A percentile compares a stretch with the other conserved stretches of the same genome.
Evolutionary conservation across 768 basidiomycete genomes (phyloP).

Genomic region (Dacryopinax spathularia): DNA sequence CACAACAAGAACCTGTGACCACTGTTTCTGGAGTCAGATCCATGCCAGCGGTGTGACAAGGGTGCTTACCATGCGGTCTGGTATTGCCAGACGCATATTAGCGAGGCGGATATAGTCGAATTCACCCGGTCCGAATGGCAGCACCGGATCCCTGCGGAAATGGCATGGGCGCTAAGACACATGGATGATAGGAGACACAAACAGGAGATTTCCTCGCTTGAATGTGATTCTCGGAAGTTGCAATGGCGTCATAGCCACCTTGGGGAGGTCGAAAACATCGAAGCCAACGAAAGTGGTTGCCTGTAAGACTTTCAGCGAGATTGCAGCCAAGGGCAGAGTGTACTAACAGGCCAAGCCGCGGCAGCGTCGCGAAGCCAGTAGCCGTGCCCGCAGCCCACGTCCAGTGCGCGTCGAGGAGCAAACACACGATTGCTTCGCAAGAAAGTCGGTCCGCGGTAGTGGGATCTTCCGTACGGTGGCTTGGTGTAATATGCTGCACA

Average conservation of each 20-base stretch:
- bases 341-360: neutral
- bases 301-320: neutral
- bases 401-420: neutral
- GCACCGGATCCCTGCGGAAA: neutral
- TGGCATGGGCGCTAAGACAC: neutral
- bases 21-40: neutral
- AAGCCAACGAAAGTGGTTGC: neutral
- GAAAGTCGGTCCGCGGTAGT: neutral
- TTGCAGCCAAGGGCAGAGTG: neutral
- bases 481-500: neutral
- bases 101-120: neutral
- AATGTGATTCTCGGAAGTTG: neutral
- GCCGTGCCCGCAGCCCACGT: neutral
- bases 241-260: neutral
- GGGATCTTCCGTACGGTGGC: neutral
- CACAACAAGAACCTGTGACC: neutral
- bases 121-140: neutral
- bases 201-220: neutral
- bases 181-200: neutral
- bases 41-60: neutral
- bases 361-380: neutral
- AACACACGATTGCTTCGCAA: neutral
- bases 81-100: neutral
- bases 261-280: neutral
- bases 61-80: neutral